These are phyloP conservation scores for Cynara cardunculus DNA, from an alignment of 129 eudicot genomes.

Conservation along the genomic window DNA sequence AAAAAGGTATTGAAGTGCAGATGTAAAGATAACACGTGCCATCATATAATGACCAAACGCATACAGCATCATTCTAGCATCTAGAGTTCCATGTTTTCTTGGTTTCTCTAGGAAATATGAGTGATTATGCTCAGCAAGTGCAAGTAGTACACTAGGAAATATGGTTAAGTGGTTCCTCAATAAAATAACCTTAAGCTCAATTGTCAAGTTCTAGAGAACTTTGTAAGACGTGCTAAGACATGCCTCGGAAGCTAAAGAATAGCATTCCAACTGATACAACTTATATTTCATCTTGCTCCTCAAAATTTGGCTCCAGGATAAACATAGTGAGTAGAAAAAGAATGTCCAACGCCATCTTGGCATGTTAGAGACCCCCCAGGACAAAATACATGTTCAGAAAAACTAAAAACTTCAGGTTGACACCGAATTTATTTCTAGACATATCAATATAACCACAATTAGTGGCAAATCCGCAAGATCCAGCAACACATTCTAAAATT, in stretches of 20 bases:
- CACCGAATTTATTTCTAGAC: neutral
- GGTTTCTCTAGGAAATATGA: neutral
- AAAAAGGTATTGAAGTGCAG: neutral
- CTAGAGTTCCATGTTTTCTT: neutral
- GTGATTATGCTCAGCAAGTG: neutral
- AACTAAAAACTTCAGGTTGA: neutral
- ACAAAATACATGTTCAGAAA: neutral
- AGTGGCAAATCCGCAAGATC: conserved; percentile 1
- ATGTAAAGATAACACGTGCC: neutral
- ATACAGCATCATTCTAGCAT: neutral
- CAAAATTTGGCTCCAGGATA: neutral
- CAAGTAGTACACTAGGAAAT: neutral
- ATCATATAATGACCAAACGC: neutral
- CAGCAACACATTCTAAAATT: neutral
- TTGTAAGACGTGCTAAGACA: neutral
- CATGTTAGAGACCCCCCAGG: neutral
- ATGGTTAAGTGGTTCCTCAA: neutral
- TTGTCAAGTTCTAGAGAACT: neutral
- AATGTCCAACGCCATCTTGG: neutral
- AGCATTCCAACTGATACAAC: neutral
- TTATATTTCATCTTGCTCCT: neutral
- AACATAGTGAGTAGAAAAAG: neutral
- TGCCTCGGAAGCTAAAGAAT: neutral
- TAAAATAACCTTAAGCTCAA: neutral
- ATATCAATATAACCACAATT: neutral